These are phyloP conservation scores for Saccharomyces hybrid DNA, from an alignment of 1,139 yeast species.

Conservation along the genomic window DNA sequence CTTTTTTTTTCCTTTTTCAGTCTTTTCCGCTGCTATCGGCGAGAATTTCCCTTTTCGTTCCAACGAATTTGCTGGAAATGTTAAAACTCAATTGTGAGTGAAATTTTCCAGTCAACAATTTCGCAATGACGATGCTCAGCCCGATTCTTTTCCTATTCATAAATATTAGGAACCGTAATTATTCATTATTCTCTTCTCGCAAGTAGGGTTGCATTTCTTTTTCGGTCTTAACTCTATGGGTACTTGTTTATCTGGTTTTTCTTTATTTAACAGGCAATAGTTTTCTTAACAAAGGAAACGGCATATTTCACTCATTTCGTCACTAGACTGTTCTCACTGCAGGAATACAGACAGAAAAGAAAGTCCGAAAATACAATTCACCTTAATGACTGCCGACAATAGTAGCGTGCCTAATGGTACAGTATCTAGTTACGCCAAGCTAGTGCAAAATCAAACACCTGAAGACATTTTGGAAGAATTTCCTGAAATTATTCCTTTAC, in stretches of 20 bases:
- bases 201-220: background rate
- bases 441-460: conserved; percentile 46
- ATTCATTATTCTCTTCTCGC: background rate
- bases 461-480: conserved; percentile 49
- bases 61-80: background rate
- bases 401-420: background rate
- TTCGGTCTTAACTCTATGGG: background rate
- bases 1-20: background rate
- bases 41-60: background rate
- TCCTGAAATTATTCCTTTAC: conserved; percentile 51
- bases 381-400: background rate
- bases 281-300: background rate
- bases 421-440: conserved; percentile 36
- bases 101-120: background rate
- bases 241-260: background rate
- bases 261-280: background rate
- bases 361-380: background rate
- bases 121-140: background rate
- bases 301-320: background rate
- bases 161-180: background rate
- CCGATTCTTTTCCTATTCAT: background rate
- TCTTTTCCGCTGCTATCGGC: background rate
- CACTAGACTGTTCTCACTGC: background rate
- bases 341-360: background rate
- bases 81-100: background rate